Evolutionary conservation across 1,284 basidiomycete genomes (phyloP), one percentile per base, ranked within the genome.

Genomic region (Leccinum colubrinum): DNA sequence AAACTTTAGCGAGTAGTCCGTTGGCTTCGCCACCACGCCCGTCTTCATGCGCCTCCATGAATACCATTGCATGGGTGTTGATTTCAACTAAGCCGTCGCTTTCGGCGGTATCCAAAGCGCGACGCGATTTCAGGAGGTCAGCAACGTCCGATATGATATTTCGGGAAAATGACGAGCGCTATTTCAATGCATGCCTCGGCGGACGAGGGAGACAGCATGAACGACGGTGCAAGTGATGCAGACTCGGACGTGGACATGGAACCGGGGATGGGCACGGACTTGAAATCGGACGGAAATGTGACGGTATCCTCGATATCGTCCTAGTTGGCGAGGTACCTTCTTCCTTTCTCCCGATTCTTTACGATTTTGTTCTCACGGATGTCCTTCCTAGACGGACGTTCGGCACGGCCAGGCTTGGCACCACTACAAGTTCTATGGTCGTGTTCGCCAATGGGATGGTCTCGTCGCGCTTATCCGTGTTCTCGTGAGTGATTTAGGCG

Each of bases 401-500:
- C 74, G 75, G 7, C 86, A 89, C 65, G 82, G 81, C 3, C 74
- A 79, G 55, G 87, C 87, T 12, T 89, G 86, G 84, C 79, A 83
- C 62, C 74, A 79, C 61, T 88, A 81, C 70, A 78, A 73, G 15
- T 86, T 84, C 69, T 84, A 86, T 65, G 88, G 88, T 4, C 84
- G 88, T 30, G 78, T 91, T 15, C 81, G 88, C 39, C 69, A 77
- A 46, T 88, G 85, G 82, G 88, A 90, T 70, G 89, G 88, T 12
- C 77, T 91, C 59, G 78, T 91, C 46, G 86, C 84, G 6, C 77
- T 90, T 46, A 72, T 90, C 59, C 79, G 88, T 48, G 70, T 81
- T 41, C 80, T 80, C 15, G 79, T 81, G 66, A 60, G 76, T 75
- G 1, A 37, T 52, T 51, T 22, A 14, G 20, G 58, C 52, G 15